Base-by-base conservation (phyloP, 2,329 filamentous ascomycete genomes). In the Diaporthe aspalathi region DNA sequence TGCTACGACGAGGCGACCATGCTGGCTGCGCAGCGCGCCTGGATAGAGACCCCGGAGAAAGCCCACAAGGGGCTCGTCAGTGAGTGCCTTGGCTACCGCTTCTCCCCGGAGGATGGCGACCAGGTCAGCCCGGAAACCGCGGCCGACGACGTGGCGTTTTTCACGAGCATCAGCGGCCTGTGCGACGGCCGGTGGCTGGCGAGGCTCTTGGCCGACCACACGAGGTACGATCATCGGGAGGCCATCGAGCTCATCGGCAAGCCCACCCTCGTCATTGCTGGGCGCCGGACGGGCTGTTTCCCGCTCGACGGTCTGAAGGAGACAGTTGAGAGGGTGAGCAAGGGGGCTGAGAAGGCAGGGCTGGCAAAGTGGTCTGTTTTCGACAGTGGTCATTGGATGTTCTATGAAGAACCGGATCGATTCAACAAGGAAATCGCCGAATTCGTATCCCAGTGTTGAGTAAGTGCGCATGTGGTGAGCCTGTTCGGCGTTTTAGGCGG, bases 201-300 rank as follows among this genome's bases (percentile, higher is more conserved):
- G 32, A 75, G 77, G 66, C 67, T 83, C 71, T 71, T 83, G 45
- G 79, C 79, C 1, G 81, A 83, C 62, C 82, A 83, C 68, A 83
- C 82, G 60, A 72, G 81, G 29, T 83, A 83, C 68, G 82, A 83
- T 66, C 82, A 83, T 74, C 80, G 82, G 47, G 82, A 83, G 75
- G 81, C 81, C 1, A 76, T 80, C 38, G 81, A 82, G 73, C 69
- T 71, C 35, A 79, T 83, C 40, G 71, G 38, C 27, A 75, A 76
- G 71, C 81, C 81, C 54, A 77, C 77, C 49, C 70, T 83, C 67
- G 81, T 83, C 9, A 76, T 83, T 76, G 80, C 78, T 0, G 82
- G 80, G 0, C 73, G 75, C n/a, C 74, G 79, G 49, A 80, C 80
- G 0, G 81, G 81, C 1, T 83, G 82, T 63, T 83, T 83, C 54